Percentiles rank a stretch among this genome's conserved stretches.
Evolutionary conservation across 1,284 basidiomycete species (phyloP).

Genomic region (Ustilago sp.): DNA sequence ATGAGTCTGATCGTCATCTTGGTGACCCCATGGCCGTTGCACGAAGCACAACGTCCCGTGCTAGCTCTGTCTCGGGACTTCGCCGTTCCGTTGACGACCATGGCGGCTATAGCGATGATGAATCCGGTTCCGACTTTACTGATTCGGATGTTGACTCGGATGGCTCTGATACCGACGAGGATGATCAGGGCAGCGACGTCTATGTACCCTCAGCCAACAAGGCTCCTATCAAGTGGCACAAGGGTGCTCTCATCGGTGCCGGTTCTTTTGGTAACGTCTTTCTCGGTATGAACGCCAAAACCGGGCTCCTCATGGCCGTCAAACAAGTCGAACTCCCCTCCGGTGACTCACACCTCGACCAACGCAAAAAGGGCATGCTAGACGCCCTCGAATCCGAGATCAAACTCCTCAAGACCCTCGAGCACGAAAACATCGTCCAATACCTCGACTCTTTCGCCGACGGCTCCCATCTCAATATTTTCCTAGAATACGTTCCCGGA

Average conservation of each 20-base stretch:
- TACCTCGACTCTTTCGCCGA: conserved; percentile 76
- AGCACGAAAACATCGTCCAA: conserved; percentile 98
- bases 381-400: conserved; percentile 95
- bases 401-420: conserved; percentile 90
- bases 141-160: conserved; percentile 38
- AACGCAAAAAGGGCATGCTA: conserved; percentile 93
- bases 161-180: conserved; percentile 38
- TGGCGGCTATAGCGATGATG: conserved; percentile 39
- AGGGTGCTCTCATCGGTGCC: conserved; percentile 95
- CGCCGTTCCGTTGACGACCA: conserved; percentile 59
- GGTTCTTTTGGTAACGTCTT: conserved; percentile 74
- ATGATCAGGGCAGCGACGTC: conserved; percentile 26
- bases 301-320: conserved; percentile 96
- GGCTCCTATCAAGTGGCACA: conserved; percentile 93
- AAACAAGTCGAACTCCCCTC: conserved; percentile 97
- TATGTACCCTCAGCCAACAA: conserved; percentile 36
- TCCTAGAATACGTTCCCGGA: conserved; percentile 98
- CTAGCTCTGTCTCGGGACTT: conserved; percentile 46
- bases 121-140: conserved; percentile 51
- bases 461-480: conserved; percentile 85
- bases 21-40: conserved; percentile 55
- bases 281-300: conserved; percentile 95
- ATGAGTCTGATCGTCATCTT: conserved; percentile 54
- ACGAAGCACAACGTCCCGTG: conserved; percentile 44
- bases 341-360: conserved; percentile 86